Evolutionary conservation across 2,329 filamentous ascomycete genomes (phyloP).

Genomic region (Colletotrichum tamarilloi): DNA sequence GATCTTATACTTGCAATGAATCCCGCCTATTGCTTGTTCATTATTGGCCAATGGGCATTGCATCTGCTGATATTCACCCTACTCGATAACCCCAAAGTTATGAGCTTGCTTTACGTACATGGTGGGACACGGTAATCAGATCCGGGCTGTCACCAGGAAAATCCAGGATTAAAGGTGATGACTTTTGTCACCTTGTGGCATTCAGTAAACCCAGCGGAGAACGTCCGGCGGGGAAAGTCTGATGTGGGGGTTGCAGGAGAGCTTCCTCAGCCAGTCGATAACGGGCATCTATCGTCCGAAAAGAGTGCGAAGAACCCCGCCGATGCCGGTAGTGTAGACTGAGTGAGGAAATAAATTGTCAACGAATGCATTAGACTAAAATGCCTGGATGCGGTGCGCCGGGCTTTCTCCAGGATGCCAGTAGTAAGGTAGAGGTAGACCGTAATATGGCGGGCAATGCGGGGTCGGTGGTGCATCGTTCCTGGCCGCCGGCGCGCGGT

Average conservation of each 20-base stretch:
- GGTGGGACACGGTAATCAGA: slow-evolving; percentile 1
- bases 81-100: neutral
- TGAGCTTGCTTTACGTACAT: neutral
- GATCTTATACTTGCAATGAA: neutral
- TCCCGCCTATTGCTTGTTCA: neutral
- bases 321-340: neutral
- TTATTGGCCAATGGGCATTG: slow-evolving; percentile 11
- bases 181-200: neutral
- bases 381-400: neutral
- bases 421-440: neutral
- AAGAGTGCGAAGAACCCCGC: neutral
- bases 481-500: slow-evolving; percentile 17
- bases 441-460: neutral
- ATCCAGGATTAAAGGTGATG: too few species aligned
- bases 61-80: neutral
- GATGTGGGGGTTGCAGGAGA: neutral
- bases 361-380: slow-evolving; percentile 20
- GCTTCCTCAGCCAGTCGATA: neutral
- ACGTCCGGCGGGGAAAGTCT: neutral
- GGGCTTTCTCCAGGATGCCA: neutral
- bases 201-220: slow-evolving; percentile 13
- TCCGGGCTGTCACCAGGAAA: neutral
- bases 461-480: neutral
- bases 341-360: slow-evolving; percentile 24
- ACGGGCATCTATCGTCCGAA: neutral